Percentiles rank a stretch among this genome's conserved stretches.
Conservation (phyloP, 257 asterid genomes). For the Parsonsia alboflavescens region DNA sequence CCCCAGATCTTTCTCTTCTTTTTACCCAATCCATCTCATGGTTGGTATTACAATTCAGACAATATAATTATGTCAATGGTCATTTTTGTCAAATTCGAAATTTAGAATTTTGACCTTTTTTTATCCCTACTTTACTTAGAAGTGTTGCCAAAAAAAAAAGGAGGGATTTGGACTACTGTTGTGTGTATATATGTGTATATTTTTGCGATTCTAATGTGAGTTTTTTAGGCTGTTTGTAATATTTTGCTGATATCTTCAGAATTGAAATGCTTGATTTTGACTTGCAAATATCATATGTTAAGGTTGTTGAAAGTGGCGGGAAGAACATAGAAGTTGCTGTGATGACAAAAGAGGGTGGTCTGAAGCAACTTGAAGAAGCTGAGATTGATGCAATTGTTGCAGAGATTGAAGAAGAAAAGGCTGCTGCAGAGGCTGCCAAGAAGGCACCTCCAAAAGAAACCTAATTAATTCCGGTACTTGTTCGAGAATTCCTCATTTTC, state of each 20-base stretch:
- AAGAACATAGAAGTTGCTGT: conserved; percentile 96
- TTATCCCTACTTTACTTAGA: not conserved
- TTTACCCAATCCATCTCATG: no score
- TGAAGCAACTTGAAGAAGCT: conserved; percentile 85
- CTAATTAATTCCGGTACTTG: conserved; percentile 22
- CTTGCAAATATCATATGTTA: conserved; percentile 12
- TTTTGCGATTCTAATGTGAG: not conserved
- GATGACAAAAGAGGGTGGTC: conserved; percentile 77
- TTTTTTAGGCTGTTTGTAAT: not conserved
- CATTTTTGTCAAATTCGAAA: no score
- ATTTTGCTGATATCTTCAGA: not conserved
- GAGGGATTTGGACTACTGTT: no score
- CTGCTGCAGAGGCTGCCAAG: conserved; percentile 98
- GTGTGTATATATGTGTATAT: no score
- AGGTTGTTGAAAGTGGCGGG: conserved; percentile 98
- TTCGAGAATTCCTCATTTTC: not conserved
- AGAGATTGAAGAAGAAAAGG: conserved; percentile 87
- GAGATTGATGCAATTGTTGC: conserved; percentile 87
- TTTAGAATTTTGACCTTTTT: not conserved
- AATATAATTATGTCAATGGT: no score
- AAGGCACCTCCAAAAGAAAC: conserved; percentile 62
- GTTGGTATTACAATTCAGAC: no score
- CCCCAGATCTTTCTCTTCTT: not conserved
- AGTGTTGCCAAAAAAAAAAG: not conserved
- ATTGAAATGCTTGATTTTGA: not conserved